Percentiles rank a stretch among this genome's conserved stretches.
These are phyloP conservation scores for Ustilago crameri DNA, from an alignment of 1,284 basidiomycete genomes.

Conservation along the genomic window DNA sequence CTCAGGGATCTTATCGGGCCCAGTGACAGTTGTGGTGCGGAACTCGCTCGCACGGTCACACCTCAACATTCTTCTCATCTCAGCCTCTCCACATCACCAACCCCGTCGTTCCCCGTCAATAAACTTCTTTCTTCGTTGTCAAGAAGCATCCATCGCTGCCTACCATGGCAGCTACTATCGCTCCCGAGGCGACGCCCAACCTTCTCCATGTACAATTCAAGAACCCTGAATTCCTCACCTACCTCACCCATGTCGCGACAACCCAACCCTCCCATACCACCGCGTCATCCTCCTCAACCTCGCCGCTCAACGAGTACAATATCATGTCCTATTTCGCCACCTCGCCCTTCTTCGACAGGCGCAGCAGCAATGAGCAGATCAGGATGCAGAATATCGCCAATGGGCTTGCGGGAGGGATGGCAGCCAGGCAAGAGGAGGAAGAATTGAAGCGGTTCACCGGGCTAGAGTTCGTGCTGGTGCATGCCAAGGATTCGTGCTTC, in stretches of 20 bases:
- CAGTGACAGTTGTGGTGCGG: too few relatives aligned
- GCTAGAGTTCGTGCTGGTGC: conserved; percentile 60
- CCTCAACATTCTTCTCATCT: neutral
- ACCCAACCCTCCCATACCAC: conserved; percentile 10
- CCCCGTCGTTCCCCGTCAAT: too few relatives aligned
- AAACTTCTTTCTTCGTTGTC: neutral
- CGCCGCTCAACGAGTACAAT: conserved; percentile 53
- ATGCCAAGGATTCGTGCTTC: conserved; percentile 54
- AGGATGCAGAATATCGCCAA: conserved; percentile 65
- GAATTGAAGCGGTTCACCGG: conserved; percentile 61
- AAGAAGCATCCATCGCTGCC: neutral
- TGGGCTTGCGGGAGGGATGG: conserved; percentile 11
- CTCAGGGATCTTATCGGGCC: too few relatives aligned
- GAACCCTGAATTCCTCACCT: conserved; percentile 60
- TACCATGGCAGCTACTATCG: neutral
- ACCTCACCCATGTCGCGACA: conserved; percentile 45
- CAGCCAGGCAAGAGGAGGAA: conserved; percentile 40
- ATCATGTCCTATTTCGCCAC: conserved; percentile 63
- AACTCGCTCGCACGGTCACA: neutral
- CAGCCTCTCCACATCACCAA: too few relatives aligned
- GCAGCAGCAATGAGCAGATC: conserved; percentile 65
- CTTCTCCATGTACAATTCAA: conserved; percentile 61
- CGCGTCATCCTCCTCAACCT: neutral
- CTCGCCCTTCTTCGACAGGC: conserved; percentile 62
- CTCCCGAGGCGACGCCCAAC: conserved; percentile 25